Evolutionary conservation across 805 yeast species (phyloP).

Genomic region (Myxozyma vanderwaltii): DNA sequence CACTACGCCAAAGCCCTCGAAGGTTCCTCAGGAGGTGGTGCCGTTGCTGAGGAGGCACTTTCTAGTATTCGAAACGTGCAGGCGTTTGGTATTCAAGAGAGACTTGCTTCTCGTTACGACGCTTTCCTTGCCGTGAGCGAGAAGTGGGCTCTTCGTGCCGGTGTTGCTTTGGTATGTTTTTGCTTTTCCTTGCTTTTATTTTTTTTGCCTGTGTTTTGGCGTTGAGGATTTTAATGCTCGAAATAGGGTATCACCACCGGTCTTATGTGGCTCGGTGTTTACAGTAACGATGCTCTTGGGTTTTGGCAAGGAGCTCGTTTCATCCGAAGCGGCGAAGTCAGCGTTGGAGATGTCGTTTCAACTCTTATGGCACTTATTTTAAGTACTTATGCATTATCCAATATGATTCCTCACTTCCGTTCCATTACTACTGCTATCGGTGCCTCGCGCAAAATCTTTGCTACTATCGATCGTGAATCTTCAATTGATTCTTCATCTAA

Average conservation of each 20-base stretch:
- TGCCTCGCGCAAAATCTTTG: conserved; percentile 46
- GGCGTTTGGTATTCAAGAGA: conserved; percentile 38
- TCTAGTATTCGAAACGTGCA: conserved; percentile 40
- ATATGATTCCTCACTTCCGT: conserved; percentile 47
- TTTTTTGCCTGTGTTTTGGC: conserved; percentile 11
- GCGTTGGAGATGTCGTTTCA: conserved; percentile 44
- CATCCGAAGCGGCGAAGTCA: conserved; percentile 41
- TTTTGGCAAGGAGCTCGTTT: conserved; percentile 50
- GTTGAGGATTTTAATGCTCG: conserved; percentile 33
- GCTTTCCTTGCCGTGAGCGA: conserved; percentile 30
- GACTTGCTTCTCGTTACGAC: conserved; percentile 35
- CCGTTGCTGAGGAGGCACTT: conserved; percentile 40
- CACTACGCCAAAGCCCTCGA: conserved; percentile 27
- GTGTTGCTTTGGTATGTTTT: conserved; percentile 27
- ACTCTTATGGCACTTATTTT: conserved; percentile 39
- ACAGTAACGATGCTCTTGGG: conserved; percentile 47
- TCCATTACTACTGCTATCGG: conserved; percentile 46
- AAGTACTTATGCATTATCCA: conserved; percentile 46
- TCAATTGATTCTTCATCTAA: conserved; percentile 42
- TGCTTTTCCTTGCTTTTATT: neutral
- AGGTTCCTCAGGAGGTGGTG: conserved; percentile 40
- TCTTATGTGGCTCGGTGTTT: conserved; percentile 43
- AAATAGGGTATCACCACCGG: conserved; percentile 44
- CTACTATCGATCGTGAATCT: conserved; percentile 49
- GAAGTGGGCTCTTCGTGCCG: conserved; percentile 33